A percentile compares a stretch with the other conserved stretches of the same genome.
These are phyloP conservation scores for Phialemonium atrogriseum DNA, from an alignment of 2,329 filamentous ascomycete species.

Conservation along the genomic window DNA sequence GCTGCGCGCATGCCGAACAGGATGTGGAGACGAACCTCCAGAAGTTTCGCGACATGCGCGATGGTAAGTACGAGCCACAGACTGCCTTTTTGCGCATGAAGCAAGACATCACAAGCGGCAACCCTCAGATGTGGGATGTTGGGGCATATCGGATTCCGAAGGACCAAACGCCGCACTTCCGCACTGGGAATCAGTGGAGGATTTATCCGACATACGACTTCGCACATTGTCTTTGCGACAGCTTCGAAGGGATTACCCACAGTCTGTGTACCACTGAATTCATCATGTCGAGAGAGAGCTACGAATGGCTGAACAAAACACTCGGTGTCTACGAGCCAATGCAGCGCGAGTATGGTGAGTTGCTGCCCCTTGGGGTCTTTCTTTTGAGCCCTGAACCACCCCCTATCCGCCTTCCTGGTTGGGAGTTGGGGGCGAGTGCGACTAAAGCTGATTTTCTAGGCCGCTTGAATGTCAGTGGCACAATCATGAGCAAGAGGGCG, in stretches of 20 bases:
- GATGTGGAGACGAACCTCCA: slow-evolving; percentile 65
- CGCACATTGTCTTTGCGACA: slow-evolving; percentile 84
- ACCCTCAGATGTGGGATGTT: slow-evolving; percentile 95
- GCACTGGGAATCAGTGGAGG: slow-evolving; percentile 76
- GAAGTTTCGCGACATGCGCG: slow-evolving; percentile 84
- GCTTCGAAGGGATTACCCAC: slow-evolving; percentile 88
- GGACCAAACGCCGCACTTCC: slow-evolving; percentile 61
- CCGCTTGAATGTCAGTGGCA: slow-evolving; percentile 77
- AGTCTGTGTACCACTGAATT: slow-evolving; percentile 92
- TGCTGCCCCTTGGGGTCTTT: too few relatives aligned
- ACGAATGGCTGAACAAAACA: slow-evolving; percentile 80
- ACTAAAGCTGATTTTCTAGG: too few relatives aligned
- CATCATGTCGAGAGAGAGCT: slow-evolving; percentile 72
- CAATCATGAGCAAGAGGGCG: slow-evolving; percentile 79
- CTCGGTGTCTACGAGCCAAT: slow-evolving; percentile 83
- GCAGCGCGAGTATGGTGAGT: slow-evolving; percentile 66
- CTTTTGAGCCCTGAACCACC: too few relatives aligned
- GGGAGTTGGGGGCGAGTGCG: too few relatives aligned
- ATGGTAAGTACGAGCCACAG: slow-evolving; percentile 79
- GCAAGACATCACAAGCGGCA: slow-evolving; percentile 72
- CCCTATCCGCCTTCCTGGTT: too few relatives aligned
- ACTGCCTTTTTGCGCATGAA: slow-evolving; percentile 90
- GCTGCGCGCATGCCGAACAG: slow-evolving; percentile 72
- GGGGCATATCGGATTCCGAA: slow-evolving; percentile 84
- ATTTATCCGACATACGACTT: slow-evolving; percentile 97